phyloP scores from a whole-genome alignment of 75 land plant genomes.

The Cunninghamia lanceolata region DNA sequence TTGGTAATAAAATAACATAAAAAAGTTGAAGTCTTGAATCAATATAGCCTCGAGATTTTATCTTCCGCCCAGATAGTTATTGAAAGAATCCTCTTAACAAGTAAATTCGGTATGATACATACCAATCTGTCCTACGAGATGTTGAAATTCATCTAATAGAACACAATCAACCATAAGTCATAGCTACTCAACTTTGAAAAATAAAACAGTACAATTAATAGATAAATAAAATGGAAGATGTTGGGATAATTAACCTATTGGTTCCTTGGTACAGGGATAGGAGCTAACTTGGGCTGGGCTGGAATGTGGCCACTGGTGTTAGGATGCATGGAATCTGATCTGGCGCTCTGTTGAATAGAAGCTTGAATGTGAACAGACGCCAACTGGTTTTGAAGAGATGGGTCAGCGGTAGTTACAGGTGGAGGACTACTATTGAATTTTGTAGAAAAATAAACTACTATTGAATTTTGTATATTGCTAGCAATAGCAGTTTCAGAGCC shows the following conservation, averaged over 20 bases:
- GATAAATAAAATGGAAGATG: background rate
- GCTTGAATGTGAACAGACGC: slow-evolving; percentile 24
- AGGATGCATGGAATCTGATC: slow-evolving; percentile 24
- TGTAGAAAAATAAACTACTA: no score
- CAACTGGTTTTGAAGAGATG: slow-evolving; percentile 17
- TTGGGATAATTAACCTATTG: slow-evolving; percentile 38
- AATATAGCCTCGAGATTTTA: no score
- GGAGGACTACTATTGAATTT: no score
- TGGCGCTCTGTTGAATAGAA: slow-evolving; percentile 25
- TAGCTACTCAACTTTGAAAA: no score
- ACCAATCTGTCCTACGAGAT: no score
- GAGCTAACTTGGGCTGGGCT: slow-evolving; percentile 53
- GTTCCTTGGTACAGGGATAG: slow-evolving; percentile 48
- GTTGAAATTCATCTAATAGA: background rate
- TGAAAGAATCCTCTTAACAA: no score
- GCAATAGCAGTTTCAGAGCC: no score
- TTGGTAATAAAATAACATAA: background rate
- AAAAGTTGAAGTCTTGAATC: background rate
- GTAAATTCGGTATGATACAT: no score
- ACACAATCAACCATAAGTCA: background rate
- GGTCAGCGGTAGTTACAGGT: slow-evolving; percentile 23
- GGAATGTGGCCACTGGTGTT: slow-evolving; percentile 16
- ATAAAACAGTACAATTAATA: no score
- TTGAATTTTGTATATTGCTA: no score
- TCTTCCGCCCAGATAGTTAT: no score